Evolutionary conservation across 1,284 basidiomycete genomes (phyloP).

Genomic region (Sporisorium iseilematis-ciliati): DNA sequence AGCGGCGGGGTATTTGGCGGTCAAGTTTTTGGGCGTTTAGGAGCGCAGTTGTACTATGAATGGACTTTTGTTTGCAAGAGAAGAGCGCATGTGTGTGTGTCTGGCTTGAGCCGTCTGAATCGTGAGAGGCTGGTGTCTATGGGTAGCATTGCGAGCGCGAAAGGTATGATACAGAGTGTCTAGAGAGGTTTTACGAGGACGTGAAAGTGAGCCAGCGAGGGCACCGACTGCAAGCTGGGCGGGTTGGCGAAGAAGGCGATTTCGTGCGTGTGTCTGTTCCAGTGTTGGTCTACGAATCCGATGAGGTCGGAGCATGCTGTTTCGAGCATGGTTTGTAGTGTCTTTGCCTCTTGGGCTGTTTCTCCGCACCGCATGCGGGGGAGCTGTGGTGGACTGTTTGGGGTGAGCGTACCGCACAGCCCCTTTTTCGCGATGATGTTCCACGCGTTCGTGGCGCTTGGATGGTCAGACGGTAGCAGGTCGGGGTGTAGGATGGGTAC

Average conservation of each 20-base stretch:
- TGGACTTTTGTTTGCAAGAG: neutral
- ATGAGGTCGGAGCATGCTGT: conserved; percentile 10
- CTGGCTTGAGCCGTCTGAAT: neutral
- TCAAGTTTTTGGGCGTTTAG: conserved; percentile 20
- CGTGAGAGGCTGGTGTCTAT: no score
- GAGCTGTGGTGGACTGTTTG: neutral
- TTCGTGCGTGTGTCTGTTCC: conserved; percentile 12
- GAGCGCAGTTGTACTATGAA: neutral
- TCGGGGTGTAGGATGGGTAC: conserved; percentile 20
- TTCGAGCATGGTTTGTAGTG: neutral
- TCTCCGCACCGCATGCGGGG: neutral
- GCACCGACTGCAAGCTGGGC: conserved; percentile 37
- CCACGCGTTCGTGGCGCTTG: conserved; percentile 4
- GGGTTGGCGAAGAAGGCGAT: conserved; percentile 43
- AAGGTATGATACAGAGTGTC: conserved; percentile 20
- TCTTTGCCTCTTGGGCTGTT: no score
- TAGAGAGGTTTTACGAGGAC: conserved; percentile 19
- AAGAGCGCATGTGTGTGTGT: neutral
- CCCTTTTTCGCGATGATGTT: conserved; percentile 20
- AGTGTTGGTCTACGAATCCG: conserved; percentile 15
- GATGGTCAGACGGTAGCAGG: neutral
- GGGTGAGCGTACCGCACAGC: conserved; percentile 26
- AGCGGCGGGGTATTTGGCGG: conserved; percentile 39
- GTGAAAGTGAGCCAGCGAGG: conserved; percentile 34
- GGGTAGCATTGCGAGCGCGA: conserved; percentile 3